Conservation (phyloP, 148 eudicot species). For the Nepenthes gracilis region DNA sequence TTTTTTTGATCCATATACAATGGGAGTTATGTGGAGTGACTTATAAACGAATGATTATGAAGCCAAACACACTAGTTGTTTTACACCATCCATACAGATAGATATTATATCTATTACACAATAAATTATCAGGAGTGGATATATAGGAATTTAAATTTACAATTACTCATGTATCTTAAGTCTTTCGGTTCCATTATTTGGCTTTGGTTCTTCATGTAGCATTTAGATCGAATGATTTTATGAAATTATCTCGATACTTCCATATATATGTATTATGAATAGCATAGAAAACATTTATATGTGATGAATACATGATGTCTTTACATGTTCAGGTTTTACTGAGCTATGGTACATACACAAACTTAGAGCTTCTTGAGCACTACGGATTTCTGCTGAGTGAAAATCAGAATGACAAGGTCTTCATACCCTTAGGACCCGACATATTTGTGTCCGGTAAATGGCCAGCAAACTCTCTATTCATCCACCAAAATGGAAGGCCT, state of each 20-base stretch:
- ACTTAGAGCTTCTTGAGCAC: conserved; percentile 97
- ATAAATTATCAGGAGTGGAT: too few relatives aligned
- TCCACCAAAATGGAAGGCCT: conserved; percentile 61
- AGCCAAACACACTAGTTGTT: too few relatives aligned
- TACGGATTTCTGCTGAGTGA: conserved; percentile 68
- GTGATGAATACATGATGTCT: not conserved
- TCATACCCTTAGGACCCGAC: conserved; percentile 53
- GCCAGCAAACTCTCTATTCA: conserved; percentile 61
- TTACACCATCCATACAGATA: too few relatives aligned
- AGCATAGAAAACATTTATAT: not conserved
- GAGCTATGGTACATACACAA: conserved; percentile 93
- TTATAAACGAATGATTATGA: too few relatives aligned
- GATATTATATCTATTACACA: too few relatives aligned
- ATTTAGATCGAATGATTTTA: too few relatives aligned
- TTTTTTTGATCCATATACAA: too few relatives aligned
- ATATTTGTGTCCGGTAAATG: conserved; percentile 48
- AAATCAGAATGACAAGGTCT: conserved; percentile 79
- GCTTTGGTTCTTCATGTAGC: too few relatives aligned
- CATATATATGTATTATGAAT: not conserved
- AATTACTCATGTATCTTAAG: too few relatives aligned
- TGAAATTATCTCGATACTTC: not conserved
- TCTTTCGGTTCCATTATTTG: too few relatives aligned
- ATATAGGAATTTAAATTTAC: too few relatives aligned
- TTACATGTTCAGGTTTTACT: conserved; percentile 56
- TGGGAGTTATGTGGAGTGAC: too few relatives aligned